A percentile compares a stretch with the other conserved stretches of the same genome.
Evolutionary conservation across 2,329 filamentous ascomycete genomes (phyloP).

Genomic region (Xenoacremonium recifei): DNA sequence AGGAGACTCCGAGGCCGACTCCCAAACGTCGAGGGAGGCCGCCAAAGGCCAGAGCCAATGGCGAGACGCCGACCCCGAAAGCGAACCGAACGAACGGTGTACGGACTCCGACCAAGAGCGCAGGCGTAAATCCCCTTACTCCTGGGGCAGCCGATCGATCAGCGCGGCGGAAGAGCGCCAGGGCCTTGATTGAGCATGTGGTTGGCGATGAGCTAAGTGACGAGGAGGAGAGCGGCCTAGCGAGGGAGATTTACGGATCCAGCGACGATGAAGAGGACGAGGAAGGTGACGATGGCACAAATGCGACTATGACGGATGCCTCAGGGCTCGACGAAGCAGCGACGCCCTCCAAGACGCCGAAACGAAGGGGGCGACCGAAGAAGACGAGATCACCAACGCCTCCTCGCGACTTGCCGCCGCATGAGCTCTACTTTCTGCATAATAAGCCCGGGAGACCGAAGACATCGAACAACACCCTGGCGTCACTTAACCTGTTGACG

Average conservation of each 20-base stretch:
- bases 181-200: constrained; percentile 70
- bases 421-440: constrained; percentile 92
- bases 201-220: constrained; percentile 64
- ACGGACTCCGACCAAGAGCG: constrained; percentile 39
- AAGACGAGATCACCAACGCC: constrained; percentile 68
- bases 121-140: constrained; percentile 43
- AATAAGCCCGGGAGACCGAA: constrained; percentile 79
- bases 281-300: constrained; percentile 21
- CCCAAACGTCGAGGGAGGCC: constrained; percentile 36
- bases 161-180: constrained; percentile 80
- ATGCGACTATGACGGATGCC: constrained; percentile 16
- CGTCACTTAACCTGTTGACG: constrained; percentile 72
- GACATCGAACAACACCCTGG: constrained; percentile 83
- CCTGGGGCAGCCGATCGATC: constrained; percentile 80
- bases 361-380: constrained; percentile 24
- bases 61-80: constrained; percentile 36
- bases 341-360: constrained; percentile 43
- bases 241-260: constrained; percentile 64
- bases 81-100: constrained; percentile 31
- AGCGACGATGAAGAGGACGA: constrained; percentile 43
- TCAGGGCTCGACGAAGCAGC: constrained; percentile 34
- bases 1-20: constrained; percentile 30
- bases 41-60: constrained; percentile 29
- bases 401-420: constrained; percentile 76
- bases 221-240: constrained; percentile 69